Evolutionary conservation across 768 basidiomycete species (phyloP).

Genomic region (Boletellus emodensis): DNA sequence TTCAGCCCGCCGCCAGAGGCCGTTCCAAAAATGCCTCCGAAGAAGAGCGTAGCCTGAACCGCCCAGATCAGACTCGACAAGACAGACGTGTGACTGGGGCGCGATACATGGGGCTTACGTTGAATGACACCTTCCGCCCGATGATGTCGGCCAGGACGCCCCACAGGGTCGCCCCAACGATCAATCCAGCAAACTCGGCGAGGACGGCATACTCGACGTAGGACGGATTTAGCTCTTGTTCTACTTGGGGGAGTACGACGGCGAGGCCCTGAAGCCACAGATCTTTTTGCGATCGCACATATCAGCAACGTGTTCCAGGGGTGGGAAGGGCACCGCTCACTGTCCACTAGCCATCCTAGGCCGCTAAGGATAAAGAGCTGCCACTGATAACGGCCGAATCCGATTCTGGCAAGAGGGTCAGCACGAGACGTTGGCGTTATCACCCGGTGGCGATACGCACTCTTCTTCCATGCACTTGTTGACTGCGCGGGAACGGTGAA

Average conservation of each 20-base stretch:
- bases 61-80: neutral
- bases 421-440: neutral
- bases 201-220: constrained; percentile 45
- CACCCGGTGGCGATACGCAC: constrained; percentile 31
- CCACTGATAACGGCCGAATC: constrained; percentile 47
- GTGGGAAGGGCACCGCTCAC: constrained; percentile 25
- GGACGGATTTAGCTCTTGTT: constrained; percentile 40
- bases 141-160: constrained; percentile 48
- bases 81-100: neutral
- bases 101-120: constrained; percentile 21
- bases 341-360: constrained; percentile 48
- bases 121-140: constrained; percentile 45
- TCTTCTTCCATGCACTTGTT: constrained; percentile 46
- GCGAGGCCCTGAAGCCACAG: constrained; percentile 47
- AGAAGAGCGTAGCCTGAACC: constrained; percentile 31
- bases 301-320: constrained; percentile 23
- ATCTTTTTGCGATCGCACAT: constrained; percentile 9
- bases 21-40: constrained; percentile 47
- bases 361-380: constrained; percentile 46
- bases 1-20: constrained; percentile 44
- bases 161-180: constrained; percentile 48
- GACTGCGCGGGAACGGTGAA: constrained; percentile 18
- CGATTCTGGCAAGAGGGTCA: constrained; percentile 33
- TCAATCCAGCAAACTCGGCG: constrained; percentile 45
- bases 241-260: constrained; percentile 42